Evolutionary conservation across 2,329 filamentous ascomycete genomes (phyloP), one percentile per base, ranked within the genome.

Genomic region (Colletotrichum sp.): DNA sequence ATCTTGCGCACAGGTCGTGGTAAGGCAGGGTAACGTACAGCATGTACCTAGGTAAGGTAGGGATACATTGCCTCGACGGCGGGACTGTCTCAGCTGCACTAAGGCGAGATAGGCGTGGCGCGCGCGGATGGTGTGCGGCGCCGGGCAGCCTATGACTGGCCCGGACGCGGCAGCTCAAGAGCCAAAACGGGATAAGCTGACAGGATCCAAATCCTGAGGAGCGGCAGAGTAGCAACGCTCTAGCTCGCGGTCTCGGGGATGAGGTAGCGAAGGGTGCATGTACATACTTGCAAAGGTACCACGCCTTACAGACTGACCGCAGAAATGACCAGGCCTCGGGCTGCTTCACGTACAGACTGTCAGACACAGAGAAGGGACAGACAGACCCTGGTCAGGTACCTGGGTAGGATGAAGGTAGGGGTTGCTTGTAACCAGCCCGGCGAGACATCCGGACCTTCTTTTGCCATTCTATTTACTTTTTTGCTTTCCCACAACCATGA

Each of bases 161-260:
- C 60, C 13, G 48, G 60, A 71, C 59, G 48, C 60, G 60, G 72
- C 48, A 60, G 34, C 30, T 65, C 34, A 48, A 28, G 39, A 55
- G 65, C 73, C 63, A 64, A 52, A 68, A 72, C 30, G 44, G 73
- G 59, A 66, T 34, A 76, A 69, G 73, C 73, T 68, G 59, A 65
- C 74, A 76, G 70, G 70, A 74, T 74, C 19, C 48, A 30, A 28
- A 76, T 76, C 64, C 74, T 65, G 27, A 73, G 39, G 15, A 68
- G 70, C 74, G 70, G 74, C 57, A 76, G 64, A 68, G 73, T 75
- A 44, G 64, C 64, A 73, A 36, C 36, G 55, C 68, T 34, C 44
- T 70, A 36, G 57, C 27, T 63, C 19, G 19, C 52, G 15, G 28
- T 52, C 22, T 55, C 44, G 55, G 32, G 57, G 15, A 36, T 25